Percentiles rank a stretch among this genome's conserved stretches.
Evolutionary conservation across 2,329 filamentous ascomycete species (phyloP).

Genomic region (Beauveria varroae): DNA sequence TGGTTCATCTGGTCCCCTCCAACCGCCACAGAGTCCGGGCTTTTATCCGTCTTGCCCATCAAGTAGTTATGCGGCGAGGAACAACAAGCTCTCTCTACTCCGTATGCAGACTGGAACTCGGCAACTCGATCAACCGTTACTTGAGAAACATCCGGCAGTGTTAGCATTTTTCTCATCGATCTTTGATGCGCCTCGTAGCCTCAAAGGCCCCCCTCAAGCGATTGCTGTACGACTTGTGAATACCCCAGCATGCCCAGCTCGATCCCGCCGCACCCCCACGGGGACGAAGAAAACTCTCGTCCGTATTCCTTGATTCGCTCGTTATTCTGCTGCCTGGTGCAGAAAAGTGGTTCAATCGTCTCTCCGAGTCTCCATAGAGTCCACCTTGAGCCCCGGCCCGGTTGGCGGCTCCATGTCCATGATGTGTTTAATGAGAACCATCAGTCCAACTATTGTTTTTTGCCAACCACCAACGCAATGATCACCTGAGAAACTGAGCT

Average conservation of each 20-base stretch:
- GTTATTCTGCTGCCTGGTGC: constrained; percentile 4
- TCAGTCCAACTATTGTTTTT: too few species aligned
- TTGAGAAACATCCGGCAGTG: neutral
- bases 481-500: too few species aligned
- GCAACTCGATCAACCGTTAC: neutral
- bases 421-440: too few species aligned
- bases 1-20: neutral
- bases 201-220: too few species aligned
- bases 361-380: neutral
- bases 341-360: neutral
- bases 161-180: neutral
- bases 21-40: neutral
- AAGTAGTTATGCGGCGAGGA: too few species aligned
- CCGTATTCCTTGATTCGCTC: neutral
- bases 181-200: neutral
- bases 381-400: neutral
- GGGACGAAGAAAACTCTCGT: neutral
- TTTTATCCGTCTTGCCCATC: too few species aligned
- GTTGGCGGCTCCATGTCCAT: too few species aligned
- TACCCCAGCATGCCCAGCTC: neutral
- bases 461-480: neutral
- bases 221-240: neutral
- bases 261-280: neutral
- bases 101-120: neutral
- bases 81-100: too few species aligned